Base-by-base conservation (phyloP, 78 protist species). In the Blattamonas nauphoetae region DNA sequence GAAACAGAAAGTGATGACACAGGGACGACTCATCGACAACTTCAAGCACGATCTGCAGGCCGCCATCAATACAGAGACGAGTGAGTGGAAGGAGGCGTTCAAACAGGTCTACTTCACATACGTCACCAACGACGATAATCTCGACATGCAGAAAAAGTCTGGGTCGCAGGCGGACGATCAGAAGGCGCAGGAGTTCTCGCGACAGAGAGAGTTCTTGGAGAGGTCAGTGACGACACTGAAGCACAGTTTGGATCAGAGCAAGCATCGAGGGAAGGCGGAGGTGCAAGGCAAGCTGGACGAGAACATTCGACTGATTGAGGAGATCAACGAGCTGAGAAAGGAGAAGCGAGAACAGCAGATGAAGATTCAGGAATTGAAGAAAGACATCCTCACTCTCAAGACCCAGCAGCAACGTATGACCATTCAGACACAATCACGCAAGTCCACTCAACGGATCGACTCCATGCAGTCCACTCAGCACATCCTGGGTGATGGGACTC, bases 261-360 rank as follows among this genome's bases (percentile, higher is more conserved):
- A 6, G 41, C 29, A 36, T 11, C 33, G 21, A 21, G 83, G 83
- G 32, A 79, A 79, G 41, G 83, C 42, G 43, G 83, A 79, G 83
- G 83, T 79, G 43, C 83, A 79, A 11, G 42, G 6, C 42, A 79
- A 79, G 83, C 83, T 79, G 43, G 83, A 79, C 83, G 83, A 79
- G 83, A 79, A 79, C 83, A 79, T 21, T 11, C 4, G 42, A 5
- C 83, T 79, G 43, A 79, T 79, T 21, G 43, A 21, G 83, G 83
- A 79, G 83, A 79, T 79, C 33, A 79, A 79, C 83, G 83, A 79
- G 29, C 83, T 79, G 83, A 6, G 83, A 21, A 6, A 21, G 83
- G 83, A 79, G 83, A 79, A 79, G 41, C 33, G 83, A 6, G 21
- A 33, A 5, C 6, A 38, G 33, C 32, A 38, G 43, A 4, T 79